Percentiles rank a stretch among this genome's conserved stretches.
These are phyloP conservation scores for Aspergillus brunneoviolaceus DNA, from an alignment of 2,329 filamentous ascomycete species.

Conservation along the genomic window DNA sequence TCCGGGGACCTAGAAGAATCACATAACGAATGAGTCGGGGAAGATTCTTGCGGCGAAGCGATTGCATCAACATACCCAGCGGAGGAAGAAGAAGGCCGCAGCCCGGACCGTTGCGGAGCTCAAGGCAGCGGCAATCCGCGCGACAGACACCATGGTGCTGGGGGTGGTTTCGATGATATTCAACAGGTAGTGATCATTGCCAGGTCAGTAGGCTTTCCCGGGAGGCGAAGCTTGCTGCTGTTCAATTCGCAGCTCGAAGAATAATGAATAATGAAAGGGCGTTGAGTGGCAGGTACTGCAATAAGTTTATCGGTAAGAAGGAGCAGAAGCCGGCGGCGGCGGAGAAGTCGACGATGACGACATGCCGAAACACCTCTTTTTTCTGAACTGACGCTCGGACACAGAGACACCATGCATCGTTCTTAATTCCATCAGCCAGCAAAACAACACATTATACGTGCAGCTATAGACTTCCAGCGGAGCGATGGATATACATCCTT, in stretches of 20 bases:
- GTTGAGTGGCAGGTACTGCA: no score
- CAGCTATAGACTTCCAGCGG: no score
- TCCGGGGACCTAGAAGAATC: conserved; percentile 36
- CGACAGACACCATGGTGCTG: conserved; percentile 33
- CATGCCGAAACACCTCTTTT: not conserved
- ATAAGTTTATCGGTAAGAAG: not conserved
- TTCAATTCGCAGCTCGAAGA: no score
- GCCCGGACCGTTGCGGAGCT: conserved; percentile 41
- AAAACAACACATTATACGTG: no score
- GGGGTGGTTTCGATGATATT: not conserved
- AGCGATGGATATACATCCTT: no score
- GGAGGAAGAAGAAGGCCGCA: conserved; percentile 41
- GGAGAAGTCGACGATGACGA: conserved; percentile 3
- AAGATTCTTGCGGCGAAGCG: not conserved
- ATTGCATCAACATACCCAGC: conserved; percentile 40
- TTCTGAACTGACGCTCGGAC: no score
- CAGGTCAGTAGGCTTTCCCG: conserved; percentile 4
- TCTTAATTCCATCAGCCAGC: no score
- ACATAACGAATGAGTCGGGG: not conserved
- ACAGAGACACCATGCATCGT: no score
- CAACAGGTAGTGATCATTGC: not conserved
- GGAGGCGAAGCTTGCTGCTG: not conserved
- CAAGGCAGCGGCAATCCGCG: conserved; percentile 31
- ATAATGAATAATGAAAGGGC: no score
- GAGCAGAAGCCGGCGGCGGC: not conserved